Percentiles rank a stretch among this genome's conserved stretches.
Conservation (phyloP, 2,329 filamentous ascomycete genomes). For the Nemania sp. region DNA sequence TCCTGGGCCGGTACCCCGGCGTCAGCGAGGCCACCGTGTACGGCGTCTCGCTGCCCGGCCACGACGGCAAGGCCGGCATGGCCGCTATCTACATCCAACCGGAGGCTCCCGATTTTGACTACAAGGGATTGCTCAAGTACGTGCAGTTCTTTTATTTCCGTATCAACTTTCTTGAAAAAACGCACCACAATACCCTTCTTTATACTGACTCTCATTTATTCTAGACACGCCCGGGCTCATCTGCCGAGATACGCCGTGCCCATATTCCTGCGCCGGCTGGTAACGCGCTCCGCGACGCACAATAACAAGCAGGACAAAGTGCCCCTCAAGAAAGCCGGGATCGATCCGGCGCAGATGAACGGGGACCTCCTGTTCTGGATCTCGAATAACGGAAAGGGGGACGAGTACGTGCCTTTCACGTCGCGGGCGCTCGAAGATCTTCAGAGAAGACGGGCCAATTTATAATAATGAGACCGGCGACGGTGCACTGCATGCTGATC, state of each 20-base stretch:
- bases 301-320: slow-evolving; percentile 85
- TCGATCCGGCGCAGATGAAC: slow-evolving; percentile 58
- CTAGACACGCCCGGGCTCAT: slow-evolving; percentile 57
- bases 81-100: slow-evolving; percentile 61
- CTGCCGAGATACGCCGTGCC: slow-evolving; percentile 78
- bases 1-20: slow-evolving; percentile 62
- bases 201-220: neutral
- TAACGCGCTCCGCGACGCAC: slow-evolving; percentile 64
- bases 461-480: slow-evolving; percentile 42
- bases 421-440: slow-evolving; percentile 62
- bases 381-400: slow-evolving; percentile 58
- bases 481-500: neutral
- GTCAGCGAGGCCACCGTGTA: slow-evolving; percentile 72
- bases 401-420: slow-evolving; percentile 63
- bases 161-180: neutral
- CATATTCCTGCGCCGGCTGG: slow-evolving; percentile 69
- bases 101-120: slow-evolving; percentile 57
- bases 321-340: slow-evolving; percentile 68
- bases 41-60: slow-evolving; percentile 66
- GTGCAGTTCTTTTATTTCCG: slow-evolving; percentile 20
- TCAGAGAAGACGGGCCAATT: slow-evolving; percentile 47
- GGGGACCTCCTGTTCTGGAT: slow-evolving; percentile 57
- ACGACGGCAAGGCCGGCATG: slow-evolving; percentile 72
- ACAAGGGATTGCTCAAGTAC: slow-evolving; percentile 59
- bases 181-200: neutral